Evolutionary conservation across 176 grass and related monocot species (phyloP).

Genomic region (Tillandsia fasciculata): DNA sequence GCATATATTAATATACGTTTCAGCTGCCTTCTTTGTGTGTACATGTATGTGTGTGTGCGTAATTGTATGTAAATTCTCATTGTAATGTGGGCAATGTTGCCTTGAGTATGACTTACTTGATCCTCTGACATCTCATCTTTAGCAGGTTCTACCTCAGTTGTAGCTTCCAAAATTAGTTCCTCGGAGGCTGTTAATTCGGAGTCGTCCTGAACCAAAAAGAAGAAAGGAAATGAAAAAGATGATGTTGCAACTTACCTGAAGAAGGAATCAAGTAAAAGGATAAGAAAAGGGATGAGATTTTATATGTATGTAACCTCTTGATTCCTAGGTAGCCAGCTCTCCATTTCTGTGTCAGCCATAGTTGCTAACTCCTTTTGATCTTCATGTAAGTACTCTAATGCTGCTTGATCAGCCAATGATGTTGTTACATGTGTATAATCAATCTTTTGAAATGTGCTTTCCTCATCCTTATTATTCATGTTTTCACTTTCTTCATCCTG

Average conservation of each 20-base stretch:
- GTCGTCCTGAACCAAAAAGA: neutral
- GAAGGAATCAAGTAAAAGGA: neutral
- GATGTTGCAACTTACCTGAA: neutral
- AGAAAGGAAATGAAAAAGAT: neutral
- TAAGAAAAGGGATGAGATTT: neutral
- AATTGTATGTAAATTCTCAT: neutral
- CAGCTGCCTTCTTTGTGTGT: no score
- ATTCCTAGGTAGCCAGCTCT: neutral
- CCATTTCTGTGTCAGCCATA: neutral
- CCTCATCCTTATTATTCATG: neutral
- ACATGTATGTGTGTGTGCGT: no score
- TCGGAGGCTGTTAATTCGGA: neutral
- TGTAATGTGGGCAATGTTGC: neutral
- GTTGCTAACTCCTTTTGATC: neutral
- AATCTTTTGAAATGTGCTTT: neutral
- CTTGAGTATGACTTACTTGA: neutral
- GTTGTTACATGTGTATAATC: neutral
- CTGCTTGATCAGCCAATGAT: neutral
- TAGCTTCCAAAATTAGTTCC: neutral
- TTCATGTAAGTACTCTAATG: neutral
- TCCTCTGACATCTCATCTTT: neutral
- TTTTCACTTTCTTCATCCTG: neutral
- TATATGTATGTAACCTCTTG: neutral
- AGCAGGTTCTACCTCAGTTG: neutral
- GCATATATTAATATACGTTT: no score